Base-by-base conservation (phyloP, 148 eudicot species). In the Rhododendron williamsianum region DNA sequence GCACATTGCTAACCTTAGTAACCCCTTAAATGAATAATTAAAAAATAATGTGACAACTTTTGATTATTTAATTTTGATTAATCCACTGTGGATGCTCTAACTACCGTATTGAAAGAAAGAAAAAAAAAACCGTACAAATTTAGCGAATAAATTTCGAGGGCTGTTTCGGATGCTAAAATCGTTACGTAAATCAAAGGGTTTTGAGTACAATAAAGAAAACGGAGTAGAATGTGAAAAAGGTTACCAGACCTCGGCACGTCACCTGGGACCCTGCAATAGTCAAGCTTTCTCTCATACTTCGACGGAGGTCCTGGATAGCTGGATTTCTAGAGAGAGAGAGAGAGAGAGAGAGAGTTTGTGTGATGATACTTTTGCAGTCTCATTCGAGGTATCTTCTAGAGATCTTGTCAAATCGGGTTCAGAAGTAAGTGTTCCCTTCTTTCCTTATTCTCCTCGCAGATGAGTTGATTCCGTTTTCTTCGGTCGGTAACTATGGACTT, bases 331-430 rank as follows among this genome's bases (percentile, higher is more conserved):
- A 41, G 78, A 67, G 71, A 65, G 79, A 67, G 72, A 52, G 36
- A 41, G 78, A 67, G 71, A 65, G 79, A 67, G 72, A 65, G 72
- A n/a, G 72, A n/a, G 69, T 6, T 21, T 21, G 18, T 6, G 80
- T 9, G 85, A 95, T 95, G 98, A 93, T 95, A 80, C 91, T 95
- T 33, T 84, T 95, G 89, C 95, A 95, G 86, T 90, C 98, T 38
- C 95, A 89, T 36, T 95, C 98, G 23, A 95, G 90, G 87, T 94
- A 95, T 84, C 98, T 95, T 63, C 93, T 95, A 25, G 95, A 94
- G 89, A 88, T 95, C 87, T 89, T 95, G 83, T 86, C 90, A 0
- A 95, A 85, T 89, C 95, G 95, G 58, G 87, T 94, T 83, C 91
- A 92, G 63, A 95, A 93, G 98, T 95, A 78, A 88, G 85, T 46